Evolutionary conservation across 176 grass and related monocot species (phyloP).

Genomic region (Raddia guianensis): DNA sequence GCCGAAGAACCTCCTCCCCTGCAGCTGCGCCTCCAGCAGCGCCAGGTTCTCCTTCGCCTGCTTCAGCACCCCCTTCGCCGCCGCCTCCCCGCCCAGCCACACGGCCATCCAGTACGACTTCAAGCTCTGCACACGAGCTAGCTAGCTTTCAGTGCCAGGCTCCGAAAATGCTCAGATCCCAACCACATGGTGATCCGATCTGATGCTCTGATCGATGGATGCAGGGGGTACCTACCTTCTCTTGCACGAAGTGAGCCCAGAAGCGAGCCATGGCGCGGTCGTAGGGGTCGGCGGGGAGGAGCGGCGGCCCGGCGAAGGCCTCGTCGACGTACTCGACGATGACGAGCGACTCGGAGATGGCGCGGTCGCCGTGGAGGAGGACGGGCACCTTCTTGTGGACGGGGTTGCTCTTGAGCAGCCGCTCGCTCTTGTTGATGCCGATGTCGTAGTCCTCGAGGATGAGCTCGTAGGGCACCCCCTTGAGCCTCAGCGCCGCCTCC

Average conservation of each 20-base stretch:
- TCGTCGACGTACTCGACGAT: slow-evolving; percentile 54
- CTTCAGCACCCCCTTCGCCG: slow-evolving; percentile 14
- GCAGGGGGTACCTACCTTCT: neutral
- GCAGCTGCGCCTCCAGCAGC: slow-evolving; percentile 46
- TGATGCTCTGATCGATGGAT: too few species aligned
- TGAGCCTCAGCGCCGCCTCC: slow-evolving; percentile 36
- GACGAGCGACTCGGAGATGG: slow-evolving; percentile 41
- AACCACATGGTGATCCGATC: too few species aligned
- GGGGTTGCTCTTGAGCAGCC: slow-evolving; percentile 34
- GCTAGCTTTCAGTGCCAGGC: too few species aligned
- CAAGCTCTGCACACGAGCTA: neutral
- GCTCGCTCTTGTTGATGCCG: slow-evolving; percentile 27
- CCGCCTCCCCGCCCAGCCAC: slow-evolving; percentile 45
- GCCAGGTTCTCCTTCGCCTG: slow-evolving; percentile 39
- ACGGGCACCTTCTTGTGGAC: slow-evolving; percentile 43
- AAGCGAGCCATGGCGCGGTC: slow-evolving; percentile 44
- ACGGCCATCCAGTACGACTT: slow-evolving; percentile 41
- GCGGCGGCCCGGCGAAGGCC: neutral
- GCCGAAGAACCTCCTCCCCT: slow-evolving; percentile 62
- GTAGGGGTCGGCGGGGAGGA: slow-evolving; percentile 41
- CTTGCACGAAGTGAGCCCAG: slow-evolving; percentile 47
- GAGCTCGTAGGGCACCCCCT: slow-evolving; percentile 41
- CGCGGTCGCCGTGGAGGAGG: slow-evolving; percentile 33
- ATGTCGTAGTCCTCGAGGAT: neutral
- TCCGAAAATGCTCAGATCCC: too few species aligned